Conservation (phyloP, 139 green algal species). For the Zygnema cylindricum region DNA sequence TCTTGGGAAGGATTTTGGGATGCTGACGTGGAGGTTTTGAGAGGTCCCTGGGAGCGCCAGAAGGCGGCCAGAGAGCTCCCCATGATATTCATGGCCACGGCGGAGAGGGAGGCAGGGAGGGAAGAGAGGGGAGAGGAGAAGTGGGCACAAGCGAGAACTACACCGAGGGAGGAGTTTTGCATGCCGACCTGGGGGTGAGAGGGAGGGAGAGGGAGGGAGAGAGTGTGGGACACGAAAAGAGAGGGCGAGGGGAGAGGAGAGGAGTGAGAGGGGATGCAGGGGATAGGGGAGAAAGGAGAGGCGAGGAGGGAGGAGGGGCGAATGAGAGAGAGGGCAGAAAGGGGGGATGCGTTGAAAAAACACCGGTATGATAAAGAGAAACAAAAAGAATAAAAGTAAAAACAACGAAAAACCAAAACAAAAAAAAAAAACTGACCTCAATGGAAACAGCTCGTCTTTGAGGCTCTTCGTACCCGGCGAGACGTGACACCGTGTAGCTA, state of each 20-base stretch:
- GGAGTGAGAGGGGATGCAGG: too few relatives aligned
- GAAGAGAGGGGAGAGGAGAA: conserved; percentile 75
- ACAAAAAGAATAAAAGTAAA: not conserved
- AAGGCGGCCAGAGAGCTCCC: conserved; percentile 30
- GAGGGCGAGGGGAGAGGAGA: too few relatives aligned
- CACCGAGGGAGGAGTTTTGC: conserved; percentile 78
- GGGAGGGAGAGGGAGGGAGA: too few relatives aligned
- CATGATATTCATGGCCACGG: conserved; percentile 20
- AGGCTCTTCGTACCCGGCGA: conserved; percentile 23
- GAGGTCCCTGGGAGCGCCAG: conserved; percentile 12
- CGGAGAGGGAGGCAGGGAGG: conserved; percentile 66
- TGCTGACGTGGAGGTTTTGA: not conserved
- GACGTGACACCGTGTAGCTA: conserved; percentile 14
- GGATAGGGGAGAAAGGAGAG: too few relatives aligned
- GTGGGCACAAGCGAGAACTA: conserved; percentile 74
- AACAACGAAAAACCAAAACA: not conserved
- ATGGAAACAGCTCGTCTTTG: conserved; percentile 34
- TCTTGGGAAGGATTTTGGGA: too few relatives aligned
- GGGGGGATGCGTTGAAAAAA: too few relatives aligned
- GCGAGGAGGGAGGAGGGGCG: too few relatives aligned
- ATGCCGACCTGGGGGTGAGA: conserved; percentile 38
- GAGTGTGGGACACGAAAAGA: too few relatives aligned
- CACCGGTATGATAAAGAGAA: not conserved
- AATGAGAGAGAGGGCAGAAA: too few relatives aligned
- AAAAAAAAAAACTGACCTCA: conserved; percentile 13